Conservation (phyloP, 441 rosid species). For the Lepidium campestre region DNA sequence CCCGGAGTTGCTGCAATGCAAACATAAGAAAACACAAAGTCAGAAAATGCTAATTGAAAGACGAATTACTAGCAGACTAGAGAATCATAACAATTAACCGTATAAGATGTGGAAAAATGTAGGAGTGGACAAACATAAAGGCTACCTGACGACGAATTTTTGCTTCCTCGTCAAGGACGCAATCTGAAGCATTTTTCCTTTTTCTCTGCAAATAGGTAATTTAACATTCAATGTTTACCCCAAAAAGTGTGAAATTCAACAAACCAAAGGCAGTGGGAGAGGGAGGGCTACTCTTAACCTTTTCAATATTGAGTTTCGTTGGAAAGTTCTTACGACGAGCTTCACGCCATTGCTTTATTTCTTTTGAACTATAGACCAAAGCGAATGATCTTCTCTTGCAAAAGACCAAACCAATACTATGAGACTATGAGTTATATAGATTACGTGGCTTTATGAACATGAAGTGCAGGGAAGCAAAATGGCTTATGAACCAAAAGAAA, state of each 20-base stretch:
- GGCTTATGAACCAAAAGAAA: background rate
- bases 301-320: conserved; percentile 45
- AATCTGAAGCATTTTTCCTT: conserved; percentile 25
- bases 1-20: conserved; percentile 73
- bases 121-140: background rate
- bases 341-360: conserved; percentile 72
- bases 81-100: background rate
- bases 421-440: background rate
- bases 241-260: conserved; percentile 1
- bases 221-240: conserved; percentile 9
- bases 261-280: background rate
- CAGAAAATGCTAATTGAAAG: background rate
- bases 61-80: background rate
- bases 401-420: background rate
- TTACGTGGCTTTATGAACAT: background rate
- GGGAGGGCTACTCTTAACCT: conserved; percentile 42
- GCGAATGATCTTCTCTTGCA: conserved; percentile 34
- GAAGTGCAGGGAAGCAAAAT: background rate
- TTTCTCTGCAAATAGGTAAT: conserved; percentile 41
- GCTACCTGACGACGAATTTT: conserved; percentile 61
- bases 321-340: conserved; percentile 75
- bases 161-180: conserved; percentile 38
- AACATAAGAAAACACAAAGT: background rate
- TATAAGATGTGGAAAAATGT: background rate
- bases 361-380: conserved; percentile 51